These are phyloP conservation scores for Calonectria hongkongensis DNA, from an alignment of 2,329 filamentous ascomycete species.

Conservation along the genomic window DNA sequence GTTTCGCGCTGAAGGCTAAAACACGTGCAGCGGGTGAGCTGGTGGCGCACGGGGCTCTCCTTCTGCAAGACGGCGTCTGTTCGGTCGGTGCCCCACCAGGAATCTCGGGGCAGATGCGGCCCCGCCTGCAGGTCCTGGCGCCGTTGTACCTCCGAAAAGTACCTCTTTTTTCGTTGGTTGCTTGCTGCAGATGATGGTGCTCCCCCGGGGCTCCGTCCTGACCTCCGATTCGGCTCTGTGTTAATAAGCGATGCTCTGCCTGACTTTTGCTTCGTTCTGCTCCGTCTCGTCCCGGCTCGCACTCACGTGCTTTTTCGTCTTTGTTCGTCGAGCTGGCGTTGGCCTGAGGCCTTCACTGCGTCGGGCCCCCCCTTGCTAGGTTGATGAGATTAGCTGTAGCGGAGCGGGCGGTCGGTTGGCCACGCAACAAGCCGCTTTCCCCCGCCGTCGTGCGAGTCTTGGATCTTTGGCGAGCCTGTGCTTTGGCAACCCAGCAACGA, in stretches of 20 bases:
- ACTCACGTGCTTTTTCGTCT: constrained; percentile 36
- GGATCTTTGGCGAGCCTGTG: constrained; percentile 44
- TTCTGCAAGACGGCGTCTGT: constrained; percentile 25
- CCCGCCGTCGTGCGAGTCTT: constrained; percentile 42
- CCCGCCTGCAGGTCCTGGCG: constrained; percentile 36
- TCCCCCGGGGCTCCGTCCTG: constrained; percentile 29
- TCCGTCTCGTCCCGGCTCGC: constrained; percentile 7
- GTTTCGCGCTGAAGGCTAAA: constrained; percentile 26
- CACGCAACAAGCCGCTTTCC: constrained; percentile 43
- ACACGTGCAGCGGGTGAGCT: constrained; percentile 32
- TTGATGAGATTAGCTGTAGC: constrained; percentile 36
- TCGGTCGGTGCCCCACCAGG: constrained; percentile 36
- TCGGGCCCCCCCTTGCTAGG: constrained; percentile 8
- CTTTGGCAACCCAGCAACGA: constrained; percentile 50
- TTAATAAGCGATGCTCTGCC: constrained; percentile 38
- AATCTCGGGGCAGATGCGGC: constrained; percentile 41
- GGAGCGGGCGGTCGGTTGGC: constrained; percentile 48
- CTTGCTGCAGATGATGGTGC: constrained; percentile 1
- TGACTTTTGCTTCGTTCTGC: constrained; percentile 33
- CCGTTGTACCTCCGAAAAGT: constrained; percentile 35
- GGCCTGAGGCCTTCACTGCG: constrained; percentile 33
- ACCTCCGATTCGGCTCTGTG: constrained; percentile 31
- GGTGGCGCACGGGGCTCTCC: constrained; percentile 30
- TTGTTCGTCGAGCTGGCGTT: constrained; percentile 2
- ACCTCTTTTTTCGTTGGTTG: constrained; percentile 37